phyloP scores from a whole-genome alignment of 192 early-diverging fungal species.

The Entomortierella chlamydospora region DNA sequence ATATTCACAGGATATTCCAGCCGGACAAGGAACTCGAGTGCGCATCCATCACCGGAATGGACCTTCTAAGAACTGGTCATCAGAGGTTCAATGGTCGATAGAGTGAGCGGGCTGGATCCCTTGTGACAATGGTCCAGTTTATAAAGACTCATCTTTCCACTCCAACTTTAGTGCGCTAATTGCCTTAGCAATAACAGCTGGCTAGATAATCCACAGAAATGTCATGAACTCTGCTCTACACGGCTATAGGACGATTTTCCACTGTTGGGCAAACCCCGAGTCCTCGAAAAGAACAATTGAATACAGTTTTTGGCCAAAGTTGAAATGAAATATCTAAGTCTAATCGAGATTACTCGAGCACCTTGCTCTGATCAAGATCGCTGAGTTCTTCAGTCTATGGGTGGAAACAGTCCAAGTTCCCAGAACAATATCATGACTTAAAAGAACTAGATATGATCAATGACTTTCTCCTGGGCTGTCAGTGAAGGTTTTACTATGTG shows the following conservation, averaged over 20 bases:
- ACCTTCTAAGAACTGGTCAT: background rate
- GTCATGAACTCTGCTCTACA: background rate
- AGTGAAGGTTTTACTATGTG: background rate
- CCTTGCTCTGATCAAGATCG: background rate
- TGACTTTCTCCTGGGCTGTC: conserved; percentile 20
- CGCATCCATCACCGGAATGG: background rate
- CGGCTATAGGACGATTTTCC: background rate
- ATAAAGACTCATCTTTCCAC: conserved; percentile 11
- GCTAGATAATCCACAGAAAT: background rate
- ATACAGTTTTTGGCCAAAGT: conserved; percentile 10
- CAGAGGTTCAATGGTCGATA: background rate
- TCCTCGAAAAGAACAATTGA: conserved; percentile 8
- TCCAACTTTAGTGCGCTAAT: background rate
- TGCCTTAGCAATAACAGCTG: conserved; percentile 18
- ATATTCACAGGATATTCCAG: conserved; percentile 7
- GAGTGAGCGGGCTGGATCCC: background rate
- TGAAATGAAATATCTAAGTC: background rate
- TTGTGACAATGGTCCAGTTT: conserved; percentile 22
- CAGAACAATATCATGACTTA: conserved; percentile 8
- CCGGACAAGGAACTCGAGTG: conserved; percentile 18
- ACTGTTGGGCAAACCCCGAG: background rate
- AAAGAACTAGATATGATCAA: background rate
- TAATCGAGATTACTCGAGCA: background rate
- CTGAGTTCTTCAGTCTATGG: background rate
- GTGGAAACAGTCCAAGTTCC: background rate